Evolutionary conservation across 106 monocot genomes (phyloP), one percentile per base, ranked within the genome.

Genomic region (Dioscorea dumetorum): DNA sequence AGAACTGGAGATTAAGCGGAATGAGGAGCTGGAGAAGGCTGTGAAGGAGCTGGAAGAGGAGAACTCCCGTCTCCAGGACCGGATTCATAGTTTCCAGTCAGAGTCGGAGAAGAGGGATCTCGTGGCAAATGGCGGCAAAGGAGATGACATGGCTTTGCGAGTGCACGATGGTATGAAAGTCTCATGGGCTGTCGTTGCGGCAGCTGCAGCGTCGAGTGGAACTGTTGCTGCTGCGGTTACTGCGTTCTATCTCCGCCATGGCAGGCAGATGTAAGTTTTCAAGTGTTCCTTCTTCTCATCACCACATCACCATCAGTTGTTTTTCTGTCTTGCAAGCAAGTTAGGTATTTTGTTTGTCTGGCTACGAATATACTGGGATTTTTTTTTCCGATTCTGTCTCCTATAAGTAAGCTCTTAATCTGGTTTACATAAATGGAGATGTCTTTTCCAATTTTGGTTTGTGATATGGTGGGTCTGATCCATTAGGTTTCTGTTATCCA

Each of bases 11-110:
- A 5, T 41, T 41, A 28, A 69, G 67, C 52, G 64, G 66, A 66
- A 23, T 3, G 21, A 48, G 56, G 77, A 71, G 50, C 21, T 70
- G 62, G 54, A 41, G 62, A 67, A 67, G 23, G 59, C 59, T 12
- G 60, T 67, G 48, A 74, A 74, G 65, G 64, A 74, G 50, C 49
- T 74, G 74, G 24, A 67, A 24, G 74, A 67, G 24, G 59, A 15
- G 67, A 67, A 67, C 32, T 60, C 67, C 14, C 58, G 41, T 41
- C 41, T 41, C 41, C 41, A 41, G 41, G 41, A 10, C 41, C 41
- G 41, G 41, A 41, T 41, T 41, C 41, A 41, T 41, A 5, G 10
- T 0, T 10, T 41, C 41, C 41, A 41, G 41, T 41, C 41, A 41
- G 41, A 61, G 20, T 67, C 68, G 17, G 68, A 75, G 49, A 64